Base-by-base conservation (phyloP, 2,329 filamentous ascomycete species). In the Malbranchea zuffiana region DNA sequence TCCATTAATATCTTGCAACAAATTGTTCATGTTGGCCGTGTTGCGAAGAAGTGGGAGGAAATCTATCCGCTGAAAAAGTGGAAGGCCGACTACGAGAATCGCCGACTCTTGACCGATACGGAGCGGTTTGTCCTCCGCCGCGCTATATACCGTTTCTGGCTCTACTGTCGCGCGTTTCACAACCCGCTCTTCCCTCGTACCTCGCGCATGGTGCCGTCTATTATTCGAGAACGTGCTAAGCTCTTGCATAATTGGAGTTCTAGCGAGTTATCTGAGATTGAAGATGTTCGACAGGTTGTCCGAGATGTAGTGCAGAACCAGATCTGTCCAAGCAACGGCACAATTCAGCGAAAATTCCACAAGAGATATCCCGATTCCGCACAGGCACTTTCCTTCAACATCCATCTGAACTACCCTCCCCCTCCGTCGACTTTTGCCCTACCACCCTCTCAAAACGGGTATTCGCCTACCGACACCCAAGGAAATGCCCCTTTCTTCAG, bases 21-120 rank as follows among this genome's bases (percentile, higher is more conserved):
- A 45, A 60, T 75, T 28, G 56, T 75, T 16, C 58, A 63, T 28
- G 59, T 70, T 12, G 74, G 74, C 27, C 60, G 63, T 10, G 59
- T 74, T 1, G 74, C 74, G 3, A 63, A 66, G 48, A 67, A 67
- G 47, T 77, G 72, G 68, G 69, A 70, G 48, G 61, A 65, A n/a
- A 65, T 77, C n/a, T 78, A 76, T 47, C 72, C 72, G 0, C 63
- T 71, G 50, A 74, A 75, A 55, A 75, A 75, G 51, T 78, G 74
- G 74, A 75, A 74, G 47, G 50, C 60, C 39, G 66, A 74, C 46
- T 75, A 62, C 44, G 67, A 69, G 39, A 60, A 67, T 39, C 67
- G 74, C 6, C 69, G 74, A 6, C 61, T 71, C 2, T 55, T 78
- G 32, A 66, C 61, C 1, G 42, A 45, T 23, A 42, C 58, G 2